phyloP scores from a whole-genome alignment of 1,284 basidiomycete genomes.

The Lentinula novae-zelandiae region DNA sequence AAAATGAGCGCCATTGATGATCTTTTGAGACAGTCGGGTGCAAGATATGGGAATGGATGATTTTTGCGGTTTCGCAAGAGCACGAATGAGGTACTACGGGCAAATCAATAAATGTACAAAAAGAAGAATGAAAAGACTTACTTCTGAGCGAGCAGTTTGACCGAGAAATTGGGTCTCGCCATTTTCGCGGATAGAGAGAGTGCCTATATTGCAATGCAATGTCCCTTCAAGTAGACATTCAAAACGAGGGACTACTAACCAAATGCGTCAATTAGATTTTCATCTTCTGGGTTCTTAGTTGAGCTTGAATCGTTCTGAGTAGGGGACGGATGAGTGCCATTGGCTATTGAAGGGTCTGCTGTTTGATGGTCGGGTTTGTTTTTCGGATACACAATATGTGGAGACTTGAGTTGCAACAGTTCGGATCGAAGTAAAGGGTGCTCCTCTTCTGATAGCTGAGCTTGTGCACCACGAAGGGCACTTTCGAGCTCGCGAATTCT shows the following conservation, averaged over 20 bases:
- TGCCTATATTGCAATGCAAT: slow-evolving; percentile 38
- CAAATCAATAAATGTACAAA: background rate
- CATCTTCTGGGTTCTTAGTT: slow-evolving; percentile 29
- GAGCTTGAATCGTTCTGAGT: background rate
- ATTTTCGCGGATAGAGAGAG: slow-evolving; percentile 50
- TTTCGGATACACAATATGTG: background rate
- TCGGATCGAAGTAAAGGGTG: slow-evolving; percentile 41
- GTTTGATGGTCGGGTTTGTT: background rate
- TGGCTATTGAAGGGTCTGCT: background rate
- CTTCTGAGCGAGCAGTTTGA: slow-evolving; percentile 60
- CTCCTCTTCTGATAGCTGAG: slow-evolving; percentile 38
- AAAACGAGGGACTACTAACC: slow-evolving; percentile 31
- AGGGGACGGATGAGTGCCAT: background rate
- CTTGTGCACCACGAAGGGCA: slow-evolving; percentile 46
- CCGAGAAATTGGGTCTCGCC: slow-evolving; percentile 59
- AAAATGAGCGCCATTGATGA: slow-evolving; percentile 1
- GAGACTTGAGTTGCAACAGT: slow-evolving; percentile 20
- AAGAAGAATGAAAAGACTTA: slow-evolving; percentile 23
- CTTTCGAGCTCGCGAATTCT: slow-evolving; percentile 59
- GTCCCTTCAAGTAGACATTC: background rate
- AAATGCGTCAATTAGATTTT: slow-evolving; percentile 52
- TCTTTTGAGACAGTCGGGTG: slow-evolving; percentile 27
- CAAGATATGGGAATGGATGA: background rate
- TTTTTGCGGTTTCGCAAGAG: background rate
- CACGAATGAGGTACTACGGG: slow-evolving; percentile 13